Conservation (phyloP, 2,329 filamentous ascomycete genomes). For the Ciborinia camelliae region DNA sequence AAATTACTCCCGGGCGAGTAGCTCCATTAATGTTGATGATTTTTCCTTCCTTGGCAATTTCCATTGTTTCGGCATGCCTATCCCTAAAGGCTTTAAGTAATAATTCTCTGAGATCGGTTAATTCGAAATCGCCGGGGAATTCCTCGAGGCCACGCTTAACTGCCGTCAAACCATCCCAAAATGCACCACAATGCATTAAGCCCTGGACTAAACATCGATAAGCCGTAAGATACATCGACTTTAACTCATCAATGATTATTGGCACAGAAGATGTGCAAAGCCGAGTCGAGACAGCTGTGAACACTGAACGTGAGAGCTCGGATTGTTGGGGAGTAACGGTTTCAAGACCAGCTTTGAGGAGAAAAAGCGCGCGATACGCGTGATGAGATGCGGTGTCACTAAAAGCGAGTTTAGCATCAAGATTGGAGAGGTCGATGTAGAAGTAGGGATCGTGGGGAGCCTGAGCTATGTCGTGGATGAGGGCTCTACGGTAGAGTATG, state of each 20-base stretch:
- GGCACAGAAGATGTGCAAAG: neutral
- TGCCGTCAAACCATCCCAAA: conserved; percentile 28
- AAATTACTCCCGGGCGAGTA: conserved; percentile 26
- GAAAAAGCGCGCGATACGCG: conserved; percentile 27
- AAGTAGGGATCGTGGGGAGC: conserved; percentile 27
- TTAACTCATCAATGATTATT: conserved; percentile 26
- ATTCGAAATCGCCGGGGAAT: conserved; percentile 24
- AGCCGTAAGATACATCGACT: conserved; percentile 16
- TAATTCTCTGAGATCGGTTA: conserved; percentile 16
- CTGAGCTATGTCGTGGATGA: conserved; percentile 15
- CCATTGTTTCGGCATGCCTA: neutral
- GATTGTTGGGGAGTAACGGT: neutral
- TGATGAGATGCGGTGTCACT: conserved; percentile 25
- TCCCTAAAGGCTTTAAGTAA: conserved; percentile 22
- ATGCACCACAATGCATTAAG: conserved; percentile 25
- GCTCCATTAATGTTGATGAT: neutral
- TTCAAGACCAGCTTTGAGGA: conserved; percentile 26
- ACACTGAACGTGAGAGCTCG: conserved; percentile 15
- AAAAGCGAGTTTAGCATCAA: conserved; percentile 29
- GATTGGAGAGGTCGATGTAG: conserved; percentile 23
- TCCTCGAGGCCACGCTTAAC: conserved; percentile 19
- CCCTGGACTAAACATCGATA: conserved; percentile 25
- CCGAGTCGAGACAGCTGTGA: neutral
- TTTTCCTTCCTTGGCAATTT: neutral
- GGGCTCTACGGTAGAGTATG: conserved; percentile 20